These are phyloP conservation scores for Hansenula lynferdii DNA, from an alignment of 1,139 yeast species.

Conservation along the genomic window DNA sequence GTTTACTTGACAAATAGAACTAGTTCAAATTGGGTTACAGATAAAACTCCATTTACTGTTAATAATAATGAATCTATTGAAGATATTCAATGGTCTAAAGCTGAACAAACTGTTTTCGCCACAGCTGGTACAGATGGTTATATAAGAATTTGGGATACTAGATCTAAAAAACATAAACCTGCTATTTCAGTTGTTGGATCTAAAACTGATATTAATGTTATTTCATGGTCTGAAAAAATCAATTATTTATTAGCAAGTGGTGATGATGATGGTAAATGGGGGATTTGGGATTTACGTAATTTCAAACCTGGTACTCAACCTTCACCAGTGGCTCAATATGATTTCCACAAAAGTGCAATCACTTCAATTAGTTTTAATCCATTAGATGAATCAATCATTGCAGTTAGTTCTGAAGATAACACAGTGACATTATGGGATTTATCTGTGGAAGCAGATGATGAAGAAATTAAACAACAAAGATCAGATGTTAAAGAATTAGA, in stretches of 20 bases:
- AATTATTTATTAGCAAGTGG: conserved; percentile 90
- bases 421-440: conserved; percentile 97
- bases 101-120: conserved; percentile 91
- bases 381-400: conserved; percentile 88
- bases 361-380: conserved; percentile 96
- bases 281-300: conserved; percentile 95
- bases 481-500: conserved; percentile 70
- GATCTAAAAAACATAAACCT: conserved; percentile 88
- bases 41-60: conserved; percentile 74
- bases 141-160: conserved; percentile 93
- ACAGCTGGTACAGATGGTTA: conserved; percentile 91
- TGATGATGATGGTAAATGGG: conserved; percentile 97
- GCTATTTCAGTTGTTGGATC: conserved; percentile 85
- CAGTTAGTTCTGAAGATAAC: conserved; percentile 94
- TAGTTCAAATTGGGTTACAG: conserved; percentile 81
- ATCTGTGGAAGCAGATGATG: conserved; percentile 96
- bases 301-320: conserved; percentile 59
- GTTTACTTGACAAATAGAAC: conserved; percentile 75
- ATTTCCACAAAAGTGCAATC: conserved; percentile 90
- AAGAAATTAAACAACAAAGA: conserved; percentile 75
- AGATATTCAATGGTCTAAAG: conserved; percentile 94
- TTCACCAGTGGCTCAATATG: conserved; percentile 85
- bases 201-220: conserved; percentile 84
- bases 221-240: conserved; percentile 91
- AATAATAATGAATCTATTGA: conserved; percentile 69